Conservation (phyloP, 2,329 filamentous ascomycete genomes). For the Ascochyta koolunga region DNA sequence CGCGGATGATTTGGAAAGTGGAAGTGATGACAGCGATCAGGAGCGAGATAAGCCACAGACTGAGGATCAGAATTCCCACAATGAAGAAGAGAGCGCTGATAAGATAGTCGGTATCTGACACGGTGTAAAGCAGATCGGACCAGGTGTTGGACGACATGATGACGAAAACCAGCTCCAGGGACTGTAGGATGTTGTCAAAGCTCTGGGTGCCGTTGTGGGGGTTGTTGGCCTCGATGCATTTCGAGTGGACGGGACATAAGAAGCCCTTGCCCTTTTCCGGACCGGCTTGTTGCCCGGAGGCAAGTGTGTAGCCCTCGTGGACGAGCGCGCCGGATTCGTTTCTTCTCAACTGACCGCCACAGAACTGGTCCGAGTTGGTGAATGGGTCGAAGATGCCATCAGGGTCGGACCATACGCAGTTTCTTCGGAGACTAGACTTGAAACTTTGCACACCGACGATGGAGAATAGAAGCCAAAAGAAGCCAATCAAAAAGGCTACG, state of each 20-base stretch:
- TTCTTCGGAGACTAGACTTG: conserved; percentile 58
- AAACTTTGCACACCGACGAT: conserved; percentile 98
- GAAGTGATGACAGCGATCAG: conserved; percentile 96
- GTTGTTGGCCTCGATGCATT: conserved; percentile 79
- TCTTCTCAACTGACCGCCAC: conserved; percentile 76
- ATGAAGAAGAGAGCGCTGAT: conserved; percentile 79
- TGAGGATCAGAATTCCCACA: conserved; percentile 82
- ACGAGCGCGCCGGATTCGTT: conserved; percentile 52
- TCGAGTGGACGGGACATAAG: conserved; percentile 81
- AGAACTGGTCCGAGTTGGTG: conserved; percentile 70
- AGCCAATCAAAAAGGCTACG: conserved; percentile 90
- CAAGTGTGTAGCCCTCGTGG: conserved; percentile 69
- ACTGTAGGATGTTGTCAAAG: conserved; percentile 94
- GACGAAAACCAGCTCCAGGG: conserved; percentile 92
- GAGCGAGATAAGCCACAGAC: conserved; percentile 95
- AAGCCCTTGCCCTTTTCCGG: conserved; percentile 73
- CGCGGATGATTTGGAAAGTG: conserved; percentile 96
- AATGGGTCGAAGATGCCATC: conserved; percentile 56
- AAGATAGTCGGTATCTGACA: conserved; percentile 89
- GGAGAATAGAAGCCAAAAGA: conserved; percentile 97
- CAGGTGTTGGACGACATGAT: conserved; percentile 99
- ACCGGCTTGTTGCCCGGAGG: conserved; percentile 40
- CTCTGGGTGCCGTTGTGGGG: conserved; percentile 86
- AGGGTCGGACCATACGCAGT: conserved; percentile 61
- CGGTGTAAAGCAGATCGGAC: conserved; percentile 91